These are phyloP conservation scores for Nigrograna mackinnonii DNA, from an alignment of 2,329 filamentous ascomycete genomes.

Conservation along the genomic window DNA sequence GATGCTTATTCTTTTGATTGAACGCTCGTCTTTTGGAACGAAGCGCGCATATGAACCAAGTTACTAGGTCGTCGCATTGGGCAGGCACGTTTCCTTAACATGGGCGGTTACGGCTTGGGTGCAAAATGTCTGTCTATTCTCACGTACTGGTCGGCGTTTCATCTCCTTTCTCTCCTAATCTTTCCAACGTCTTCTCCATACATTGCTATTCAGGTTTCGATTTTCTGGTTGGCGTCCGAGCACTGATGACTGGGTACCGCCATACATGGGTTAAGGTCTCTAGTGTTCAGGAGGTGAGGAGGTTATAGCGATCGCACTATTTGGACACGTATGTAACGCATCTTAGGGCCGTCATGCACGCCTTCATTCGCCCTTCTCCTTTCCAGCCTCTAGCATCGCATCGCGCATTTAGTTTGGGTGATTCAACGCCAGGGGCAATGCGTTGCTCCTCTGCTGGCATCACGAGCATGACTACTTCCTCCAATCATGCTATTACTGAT, in stretches of 20 bases:
- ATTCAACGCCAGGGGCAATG: conserved; percentile 5
- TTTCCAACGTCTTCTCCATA: background rate
- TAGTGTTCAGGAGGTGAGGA: background rate
- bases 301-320: conserved; percentile 9
- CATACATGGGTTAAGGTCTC: background rate
- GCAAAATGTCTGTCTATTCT: conserved; percentile 7
- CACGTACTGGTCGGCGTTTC: conserved; percentile 1
- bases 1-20: background rate
- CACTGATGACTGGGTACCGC: background rate
- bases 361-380: conserved; percentile 15
- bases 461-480: conserved; percentile 1
- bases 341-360: conserved; percentile 12
- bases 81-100: conserved; percentile 7
- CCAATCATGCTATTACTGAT: conserved; percentile 4
- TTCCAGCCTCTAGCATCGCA: conserved; percentile 1
- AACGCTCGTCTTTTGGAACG: background rate
- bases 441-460: background rate
- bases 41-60: background rate
- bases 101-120: conserved; percentile 6
- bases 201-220: background rate
- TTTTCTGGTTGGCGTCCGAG: background rate
- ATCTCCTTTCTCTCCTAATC: conserved; percentile 2
- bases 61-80: conserved; percentile 7
- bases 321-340: conserved; percentile 30
- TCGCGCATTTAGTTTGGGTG: background rate